Evolutionary conservation across 768 basidiomycete genomes (phyloP).

Genomic region (Boletus speciosus): DNA sequence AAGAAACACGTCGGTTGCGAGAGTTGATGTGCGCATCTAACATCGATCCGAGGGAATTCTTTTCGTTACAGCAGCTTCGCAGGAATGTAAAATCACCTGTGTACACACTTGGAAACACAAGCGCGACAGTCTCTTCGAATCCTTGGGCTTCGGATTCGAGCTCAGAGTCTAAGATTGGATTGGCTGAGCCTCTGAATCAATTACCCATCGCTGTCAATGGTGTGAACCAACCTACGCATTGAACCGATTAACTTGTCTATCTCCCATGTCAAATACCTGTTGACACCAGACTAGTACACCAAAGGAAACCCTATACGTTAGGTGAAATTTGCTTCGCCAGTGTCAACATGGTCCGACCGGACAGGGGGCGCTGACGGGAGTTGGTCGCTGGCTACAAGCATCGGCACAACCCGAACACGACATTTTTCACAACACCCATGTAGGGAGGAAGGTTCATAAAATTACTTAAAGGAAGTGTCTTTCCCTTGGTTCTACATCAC

Average conservation of each 20-base stretch:
- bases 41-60: neutral
- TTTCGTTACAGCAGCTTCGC: neutral
- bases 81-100: neutral
- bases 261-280: slow-evolving; percentile 2
- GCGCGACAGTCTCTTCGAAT: too few species aligned
- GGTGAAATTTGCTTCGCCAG: neutral
- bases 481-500: neutral
- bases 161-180: neutral
- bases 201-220: neutral
- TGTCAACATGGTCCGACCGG: neutral
- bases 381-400: too few species aligned
- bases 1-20: neutral
- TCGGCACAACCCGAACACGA: too few species aligned
- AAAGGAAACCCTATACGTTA: neutral
- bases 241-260: neutral
- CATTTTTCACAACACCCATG: too few species aligned
- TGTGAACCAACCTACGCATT: neutral
- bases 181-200: too few species aligned
- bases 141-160: neutral
- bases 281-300: neutral
- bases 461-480: neutral
- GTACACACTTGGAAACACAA: neutral
- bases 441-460: too few species aligned
- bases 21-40: too few species aligned
- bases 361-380: too few species aligned